phyloP scores from a whole-genome alignment of 2,329 filamentous ascomycete species.

The Gremmenia infestans region DNA sequence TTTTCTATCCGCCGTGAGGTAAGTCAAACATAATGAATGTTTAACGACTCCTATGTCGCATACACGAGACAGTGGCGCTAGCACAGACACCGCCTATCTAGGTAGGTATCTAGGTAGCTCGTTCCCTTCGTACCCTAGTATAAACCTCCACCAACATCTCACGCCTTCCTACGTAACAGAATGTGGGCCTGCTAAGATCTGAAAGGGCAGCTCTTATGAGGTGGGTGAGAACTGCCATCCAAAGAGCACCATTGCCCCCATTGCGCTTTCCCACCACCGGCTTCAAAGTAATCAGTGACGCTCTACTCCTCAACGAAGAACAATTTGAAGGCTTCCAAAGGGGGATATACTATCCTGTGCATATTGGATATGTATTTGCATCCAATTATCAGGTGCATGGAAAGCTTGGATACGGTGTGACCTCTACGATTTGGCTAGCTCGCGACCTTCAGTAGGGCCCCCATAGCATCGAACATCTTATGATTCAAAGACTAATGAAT shows the following conservation, averaged over 20 bases:
- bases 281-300: constrained; percentile 1
- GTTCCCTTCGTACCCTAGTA: too few relatives aligned
- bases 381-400: constrained; percentile 19
- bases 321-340: constrained; percentile 8
- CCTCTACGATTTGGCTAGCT: constrained; percentile 17
- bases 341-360: constrained; percentile 12
- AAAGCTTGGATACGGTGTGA: constrained; percentile 17
- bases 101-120: too few relatives aligned
- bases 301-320: constrained; percentile 11
- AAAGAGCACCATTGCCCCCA: constrained; percentile 1
- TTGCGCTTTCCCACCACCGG: constrained; percentile 3
- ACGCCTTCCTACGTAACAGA: too few relatives aligned
- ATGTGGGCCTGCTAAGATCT: too few relatives aligned
- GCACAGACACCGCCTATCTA: too few relatives aligned
- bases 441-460: constrained; percentile 14
- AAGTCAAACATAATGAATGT: too few relatives aligned
- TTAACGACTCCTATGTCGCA: too few relatives aligned
- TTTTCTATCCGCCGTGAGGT: too few relatives aligned
- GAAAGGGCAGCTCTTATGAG: too few relatives aligned
- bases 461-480: not conserved
- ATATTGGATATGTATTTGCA: constrained; percentile 16
- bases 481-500: not conserved
- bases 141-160: too few relatives aligned
- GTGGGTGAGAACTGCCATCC: not conserved
- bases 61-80: too few relatives aligned